These are phyloP conservation scores for Tulasnella sp. DNA, from an alignment of 768 basidiomycete genomes.

Conservation along the genomic window DNA sequence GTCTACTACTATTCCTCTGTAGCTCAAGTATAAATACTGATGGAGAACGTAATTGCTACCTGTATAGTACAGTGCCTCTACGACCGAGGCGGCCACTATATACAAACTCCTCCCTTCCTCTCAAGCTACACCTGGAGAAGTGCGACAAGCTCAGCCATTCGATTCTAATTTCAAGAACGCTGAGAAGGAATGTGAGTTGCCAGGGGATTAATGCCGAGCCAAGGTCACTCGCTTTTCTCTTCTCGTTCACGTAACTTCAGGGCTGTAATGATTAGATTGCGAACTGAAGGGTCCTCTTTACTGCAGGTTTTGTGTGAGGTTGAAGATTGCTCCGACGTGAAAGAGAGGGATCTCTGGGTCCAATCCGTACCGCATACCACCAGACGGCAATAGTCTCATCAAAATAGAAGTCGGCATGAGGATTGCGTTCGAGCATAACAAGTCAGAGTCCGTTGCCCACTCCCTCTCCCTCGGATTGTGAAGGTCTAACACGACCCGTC, in stretches of 20 bases:
- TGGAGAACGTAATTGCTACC: too few species aligned
- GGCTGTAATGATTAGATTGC: too few species aligned
- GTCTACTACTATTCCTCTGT: too few species aligned
- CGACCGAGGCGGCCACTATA: conserved; percentile 94
- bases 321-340: conserved; percentile 78
- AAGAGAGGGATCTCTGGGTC: conserved; percentile 95
- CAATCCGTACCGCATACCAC: conserved; percentile 98
- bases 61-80: too few species aligned
- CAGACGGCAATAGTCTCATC: conserved; percentile 94
- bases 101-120: conserved; percentile 95
- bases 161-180: conserved; percentile 99
- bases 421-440: conserved; percentile 99
- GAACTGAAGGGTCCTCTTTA: not conserved
- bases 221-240: conserved; percentile 52
- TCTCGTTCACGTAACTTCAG: not conserved
- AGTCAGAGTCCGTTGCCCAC: conserved; percentile 84
- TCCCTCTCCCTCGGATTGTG: not conserved
- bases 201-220: conserved; percentile 98
- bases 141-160: conserved; percentile 92
- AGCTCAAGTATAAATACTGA: too few species aligned
- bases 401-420: conserved; percentile 99
- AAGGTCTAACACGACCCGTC: too few species aligned
- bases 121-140: conserved; percentile 92
- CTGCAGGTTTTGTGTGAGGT: conserved; percentile 83
- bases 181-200: conserved; percentile 98